These are phyloP conservation scores for Solanum rostratum DNA, from an alignment of 257 asterid genomes.

Conservation along the genomic window DNA sequence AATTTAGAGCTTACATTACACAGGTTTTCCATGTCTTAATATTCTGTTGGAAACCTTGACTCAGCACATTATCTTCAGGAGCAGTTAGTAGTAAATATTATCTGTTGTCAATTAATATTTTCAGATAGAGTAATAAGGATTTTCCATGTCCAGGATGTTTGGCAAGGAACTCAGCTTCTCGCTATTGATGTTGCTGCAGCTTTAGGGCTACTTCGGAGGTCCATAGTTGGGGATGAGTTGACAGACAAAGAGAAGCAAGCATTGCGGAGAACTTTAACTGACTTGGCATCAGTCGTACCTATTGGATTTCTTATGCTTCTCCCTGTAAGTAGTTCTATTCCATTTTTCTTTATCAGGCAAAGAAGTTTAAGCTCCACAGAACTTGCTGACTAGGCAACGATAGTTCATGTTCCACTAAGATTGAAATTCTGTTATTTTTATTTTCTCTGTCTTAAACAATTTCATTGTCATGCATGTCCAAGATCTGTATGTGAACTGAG, in stretches of 20 bases:
- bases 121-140: background rate
- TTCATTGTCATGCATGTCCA: background rate
- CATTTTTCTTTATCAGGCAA: background rate
- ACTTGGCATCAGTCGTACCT: constrained; percentile 91
- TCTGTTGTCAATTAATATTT: background rate
- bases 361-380: background rate
- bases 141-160: constrained; percentile 61
- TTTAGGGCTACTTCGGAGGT: constrained; percentile 58
- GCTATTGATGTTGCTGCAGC: constrained; percentile 94
- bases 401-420: background rate
- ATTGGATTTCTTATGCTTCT: constrained; percentile 97
- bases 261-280: constrained; percentile 81
- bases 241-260: constrained; percentile 92
- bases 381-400: background rate
- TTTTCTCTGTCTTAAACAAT: background rate
- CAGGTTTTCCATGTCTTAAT: background rate
- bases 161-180: constrained; percentile 98
- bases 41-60: background rate
- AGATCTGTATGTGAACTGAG: background rate
- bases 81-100: background rate
- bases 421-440: background rate
- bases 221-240: constrained; percentile 71
- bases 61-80: background rate
- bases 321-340: constrained; percentile 50
- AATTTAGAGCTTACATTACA: background rate